These are phyloP conservation scores for Dinochytrium kinnereticum DNA, from an alignment of 371 early-diverging fungal genomes.

Conservation along the genomic window DNA sequence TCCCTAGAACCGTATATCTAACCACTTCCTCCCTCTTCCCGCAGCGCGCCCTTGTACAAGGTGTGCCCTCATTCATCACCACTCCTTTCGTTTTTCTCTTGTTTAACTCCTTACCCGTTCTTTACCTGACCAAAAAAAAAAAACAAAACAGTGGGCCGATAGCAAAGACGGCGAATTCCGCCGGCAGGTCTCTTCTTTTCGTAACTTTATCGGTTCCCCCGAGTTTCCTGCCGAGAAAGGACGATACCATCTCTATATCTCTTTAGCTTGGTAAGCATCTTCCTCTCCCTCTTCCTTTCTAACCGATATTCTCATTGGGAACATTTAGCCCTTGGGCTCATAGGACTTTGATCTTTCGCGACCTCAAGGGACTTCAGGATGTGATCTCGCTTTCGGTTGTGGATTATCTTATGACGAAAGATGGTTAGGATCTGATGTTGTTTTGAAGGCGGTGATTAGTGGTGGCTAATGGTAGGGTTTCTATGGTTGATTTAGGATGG, in stretches of 20 bases:
- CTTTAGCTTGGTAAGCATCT: conserved; percentile 40
- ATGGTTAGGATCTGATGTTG: conserved; percentile 68
- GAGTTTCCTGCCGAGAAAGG: conserved; percentile 76
- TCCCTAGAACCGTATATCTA: no score
- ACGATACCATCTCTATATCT: conserved; percentile 54
- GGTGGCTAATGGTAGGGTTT: no score
- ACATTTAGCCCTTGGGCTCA: conserved; percentile 89
- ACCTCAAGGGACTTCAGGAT: conserved; percentile 83
- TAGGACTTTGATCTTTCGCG: conserved; percentile 82
- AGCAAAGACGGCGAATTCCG: conserved; percentile 30
- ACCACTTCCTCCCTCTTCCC: no score
- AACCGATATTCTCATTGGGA: conserved; percentile 70
- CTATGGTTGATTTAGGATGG: conserved; percentile 19
- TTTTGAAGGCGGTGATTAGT: not conserved
- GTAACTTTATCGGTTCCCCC: conserved; percentile 69
- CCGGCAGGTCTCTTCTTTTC: conserved; percentile 80
- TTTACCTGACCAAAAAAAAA: not conserved
- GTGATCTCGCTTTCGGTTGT: conserved; percentile 84
- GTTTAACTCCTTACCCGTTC: not conserved
- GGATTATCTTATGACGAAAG: conserved; percentile 75
- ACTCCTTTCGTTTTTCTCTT: no score
- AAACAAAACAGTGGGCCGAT: conserved; percentile 21
- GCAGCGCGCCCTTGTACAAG: not conserved
- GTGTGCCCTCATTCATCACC: no score
- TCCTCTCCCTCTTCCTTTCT: conserved; percentile 19